Evolutionary conservation across 495 filamentous ascomycete genomes (phyloP), one percentile per base, ranked within the genome.

Genomic region (Peziza echinospora): DNA sequence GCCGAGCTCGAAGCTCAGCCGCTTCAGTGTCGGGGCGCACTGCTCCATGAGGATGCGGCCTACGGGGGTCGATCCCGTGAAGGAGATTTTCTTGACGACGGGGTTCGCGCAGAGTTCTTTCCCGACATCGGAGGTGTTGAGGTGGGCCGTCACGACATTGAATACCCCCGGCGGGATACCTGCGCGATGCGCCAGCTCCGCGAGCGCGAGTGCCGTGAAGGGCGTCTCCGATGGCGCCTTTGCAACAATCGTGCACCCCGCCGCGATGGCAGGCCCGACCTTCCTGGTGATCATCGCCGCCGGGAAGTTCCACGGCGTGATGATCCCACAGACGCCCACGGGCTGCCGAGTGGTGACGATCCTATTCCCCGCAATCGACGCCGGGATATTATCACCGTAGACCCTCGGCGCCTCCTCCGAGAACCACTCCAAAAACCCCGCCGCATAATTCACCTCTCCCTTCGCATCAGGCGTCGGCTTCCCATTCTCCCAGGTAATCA

Each of bases 271-370:
- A 2, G 85, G 82, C 1, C 75, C 85, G 47, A 86, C 75, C 63
- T 93, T 93, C 22, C 85, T 66, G 2, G 85, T 87, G 53, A 91
- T 79, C 85, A 93, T 93, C 5, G 85, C 85, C 6, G 80, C 78
- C 2, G 85, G 85, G 63, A 91, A 93, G 64, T 93, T 93, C 85
- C 85, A 93, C 21, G 89, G 89, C 19, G 89, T 94, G 59, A 97
- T 93, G 25, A 97, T 66, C 10, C 84, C 87, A 55, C 83, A 91
- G 10, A 97, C 87, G 51, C 89, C 89, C 41, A 96, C 75, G 5
- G 89, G 87, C 63, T 94, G 76, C 61, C 81, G 83, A 21, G 82
- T 59, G 0, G 82, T 87, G 24, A 81, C 70, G 2, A 86, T 68
- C n/a, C 82, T 70, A 64, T 84, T 86, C 0, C 72, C 76, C 0